phyloP scores from a whole-genome alignment of 2,329 filamentous ascomycete genomes.

The Aspergillus caelatus region DNA sequence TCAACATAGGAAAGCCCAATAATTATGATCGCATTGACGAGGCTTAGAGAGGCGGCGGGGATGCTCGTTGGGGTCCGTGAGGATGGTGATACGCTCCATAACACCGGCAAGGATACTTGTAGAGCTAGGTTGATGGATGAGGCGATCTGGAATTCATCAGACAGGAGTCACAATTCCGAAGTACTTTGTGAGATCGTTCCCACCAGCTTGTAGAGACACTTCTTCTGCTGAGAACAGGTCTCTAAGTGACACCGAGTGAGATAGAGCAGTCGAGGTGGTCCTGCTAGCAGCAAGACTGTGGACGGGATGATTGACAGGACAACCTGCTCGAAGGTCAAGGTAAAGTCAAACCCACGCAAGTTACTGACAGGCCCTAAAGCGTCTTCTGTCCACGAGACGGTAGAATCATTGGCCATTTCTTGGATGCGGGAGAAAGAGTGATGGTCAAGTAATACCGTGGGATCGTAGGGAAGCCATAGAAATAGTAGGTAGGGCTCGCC shows the following conservation, averaged over 20 bases:
- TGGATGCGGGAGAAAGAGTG: too few species aligned
- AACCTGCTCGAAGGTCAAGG: background rate
- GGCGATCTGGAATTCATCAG: background rate
- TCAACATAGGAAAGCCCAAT: slow-evolving; percentile 18
- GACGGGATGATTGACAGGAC: slow-evolving; percentile 1
- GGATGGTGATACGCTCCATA: background rate
- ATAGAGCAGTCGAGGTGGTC: background rate
- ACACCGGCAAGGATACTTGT: background rate
- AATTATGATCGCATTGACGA: slow-evolving; percentile 8
- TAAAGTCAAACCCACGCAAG: background rate
- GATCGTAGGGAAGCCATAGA: too few species aligned
- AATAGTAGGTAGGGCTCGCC: background rate
- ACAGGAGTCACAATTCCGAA: background rate
- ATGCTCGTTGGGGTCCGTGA: background rate
- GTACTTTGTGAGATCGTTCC: background rate
- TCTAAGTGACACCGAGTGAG: background rate
- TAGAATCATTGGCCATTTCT: slow-evolving; percentile 1
- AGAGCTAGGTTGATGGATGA: background rate
- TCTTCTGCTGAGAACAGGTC: background rate
- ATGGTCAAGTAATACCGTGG: too few species aligned
- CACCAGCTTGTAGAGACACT: background rate
- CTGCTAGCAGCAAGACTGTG: background rate
- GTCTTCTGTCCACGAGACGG: background rate
- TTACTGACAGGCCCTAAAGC: background rate
- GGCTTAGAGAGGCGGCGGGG: background rate